Evolutionary conservation across 495 filamentous ascomycete species (phyloP), one percentile per base, ranked within the genome.

Genomic region (Lineolata rhizophorae): DNA sequence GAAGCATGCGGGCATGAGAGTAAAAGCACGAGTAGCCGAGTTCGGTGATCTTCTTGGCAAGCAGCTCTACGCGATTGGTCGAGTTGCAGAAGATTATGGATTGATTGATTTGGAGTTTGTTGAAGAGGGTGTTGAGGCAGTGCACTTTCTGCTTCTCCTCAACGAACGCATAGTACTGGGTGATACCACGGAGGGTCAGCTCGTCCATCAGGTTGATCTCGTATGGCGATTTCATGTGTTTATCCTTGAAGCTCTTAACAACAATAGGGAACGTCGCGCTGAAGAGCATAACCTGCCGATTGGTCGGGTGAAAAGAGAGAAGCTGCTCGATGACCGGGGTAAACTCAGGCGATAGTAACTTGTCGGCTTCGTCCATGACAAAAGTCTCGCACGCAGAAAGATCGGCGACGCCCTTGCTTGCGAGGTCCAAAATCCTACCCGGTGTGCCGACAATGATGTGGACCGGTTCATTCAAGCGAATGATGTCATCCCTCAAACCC

Each of bases 51-150:
- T 95, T 99, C 61, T 99, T 99, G 20, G 87, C 87, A 13, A 99
- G 65, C 12, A 99, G 61, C 52, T 99, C 87, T 12, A 99, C 87
- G 27, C 87, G 82, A 48, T 93, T 94, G 25, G 87, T 95, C 25
- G 90, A 95, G 51, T 99, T 99, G 62, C 87, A 99, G 60, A 99
- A 99, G 46, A 99, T 99, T 58, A 99, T 99, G 30, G 90, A 95
- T 60, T 99, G 87, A 53, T 99, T 99, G 56, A 99, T 99, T 54
- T 95, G 87, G 9, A 99, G 70, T 56, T 93, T 93, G 32, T 79
- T 90, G 62, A 99, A 99, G 25, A 99, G 71, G 1, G 87, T 99
- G 57, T 99, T 99, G 24, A 99, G 60, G 51, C 87, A 99, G 57
- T 95, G 90, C 5, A 99, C 90, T 55, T 99, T 99, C 51, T 93